phyloP scores from a whole-genome alignment of 2,329 filamentous ascomycete species.

The Cercospora canescens region DNA sequence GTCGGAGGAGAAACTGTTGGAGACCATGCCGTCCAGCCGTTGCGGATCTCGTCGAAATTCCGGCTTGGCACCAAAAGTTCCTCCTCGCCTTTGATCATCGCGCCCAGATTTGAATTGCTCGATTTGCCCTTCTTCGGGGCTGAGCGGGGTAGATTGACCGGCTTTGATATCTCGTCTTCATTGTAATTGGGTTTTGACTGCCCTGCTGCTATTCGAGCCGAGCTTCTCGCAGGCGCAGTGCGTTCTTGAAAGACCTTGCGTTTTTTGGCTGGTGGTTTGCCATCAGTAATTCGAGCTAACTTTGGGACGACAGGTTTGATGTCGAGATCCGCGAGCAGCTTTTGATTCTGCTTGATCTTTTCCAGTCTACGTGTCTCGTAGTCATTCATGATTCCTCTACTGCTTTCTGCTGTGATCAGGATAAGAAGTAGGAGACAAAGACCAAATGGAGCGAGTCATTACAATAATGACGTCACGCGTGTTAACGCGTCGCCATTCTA shows the following conservation, averaged over 20 bases:
- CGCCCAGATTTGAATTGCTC: slow-evolving; percentile 3
- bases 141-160: slow-evolving; percentile 29
- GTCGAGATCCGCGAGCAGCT: slow-evolving; percentile 49
- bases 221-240: slow-evolving; percentile 44
- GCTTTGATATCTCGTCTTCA: slow-evolving; percentile 37
- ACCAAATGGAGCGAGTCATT: neutral
- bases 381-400: slow-evolving; percentile 36
- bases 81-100: slow-evolving; percentile 7
- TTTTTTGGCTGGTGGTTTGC: slow-evolving; percentile 40
- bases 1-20: slow-evolving; percentile 42
- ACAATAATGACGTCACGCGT: slow-evolving; percentile 8
- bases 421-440: neutral
- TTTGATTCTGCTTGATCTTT: slow-evolving; percentile 54
- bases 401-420: neutral
- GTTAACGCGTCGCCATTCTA: neutral
- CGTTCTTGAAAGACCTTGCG: slow-evolving; percentile 37
- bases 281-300: slow-evolving; percentile 17
- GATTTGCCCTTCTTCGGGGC: slow-evolving; percentile 12
- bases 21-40: slow-evolving; percentile 49
- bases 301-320: slow-evolving; percentile 36
- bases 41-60: slow-evolving; percentile 36
- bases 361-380: slow-evolving; percentile 50
- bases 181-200: slow-evolving; percentile 39
- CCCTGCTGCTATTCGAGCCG: slow-evolving; percentile 50
- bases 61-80: slow-evolving; percentile 29